Percentiles rank a stretch among this genome's conserved stretches.
These are phyloP conservation scores for Verticillium isaacii DNA, from an alignment of 2,329 filamentous ascomycete genomes.

Conservation along the genomic window DNA sequence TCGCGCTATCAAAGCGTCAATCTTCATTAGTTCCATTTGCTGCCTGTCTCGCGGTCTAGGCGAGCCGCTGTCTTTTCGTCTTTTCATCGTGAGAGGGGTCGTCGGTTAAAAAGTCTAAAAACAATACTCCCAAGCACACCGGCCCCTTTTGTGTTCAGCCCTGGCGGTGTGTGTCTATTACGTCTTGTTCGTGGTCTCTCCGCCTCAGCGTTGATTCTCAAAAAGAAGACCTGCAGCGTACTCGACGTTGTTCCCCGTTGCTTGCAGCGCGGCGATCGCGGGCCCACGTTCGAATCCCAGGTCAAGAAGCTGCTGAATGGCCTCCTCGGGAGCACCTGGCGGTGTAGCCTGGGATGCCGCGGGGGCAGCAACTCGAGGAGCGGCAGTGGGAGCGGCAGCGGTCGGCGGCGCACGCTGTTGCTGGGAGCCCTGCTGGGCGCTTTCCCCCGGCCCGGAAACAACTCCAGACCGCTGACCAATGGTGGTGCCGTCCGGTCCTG, in stretches of 20 bases:
- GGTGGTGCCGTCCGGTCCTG: conserved; percentile 81
- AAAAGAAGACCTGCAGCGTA: conserved; percentile 80
- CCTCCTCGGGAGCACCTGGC: conserved; percentile 50
- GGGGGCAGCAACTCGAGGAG: conserved; percentile 18
- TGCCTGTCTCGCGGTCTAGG: background rate
- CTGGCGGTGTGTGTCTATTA: background rate
- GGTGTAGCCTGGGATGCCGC: conserved; percentile 20
- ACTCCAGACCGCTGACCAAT: conserved; percentile 82
- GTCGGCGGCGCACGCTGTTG: conserved; percentile 19
- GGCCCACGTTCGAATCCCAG: conserved; percentile 74
- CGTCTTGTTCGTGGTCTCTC: background rate
- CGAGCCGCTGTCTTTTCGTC: background rate
- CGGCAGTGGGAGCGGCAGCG: conserved; percentile 15
- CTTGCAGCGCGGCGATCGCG: conserved; percentile 75
- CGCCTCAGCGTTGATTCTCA: conserved; percentile 18
- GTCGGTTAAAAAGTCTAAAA: background rate
- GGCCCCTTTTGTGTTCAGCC: background rate
- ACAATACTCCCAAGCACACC: background rate
- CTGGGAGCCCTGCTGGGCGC: conserved; percentile 17
- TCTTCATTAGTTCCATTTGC: background rate
- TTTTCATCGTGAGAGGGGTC: background rate
- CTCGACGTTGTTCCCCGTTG: conserved; percentile 81
- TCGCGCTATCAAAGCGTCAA: background rate
- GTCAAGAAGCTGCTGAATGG: conserved; percentile 70
- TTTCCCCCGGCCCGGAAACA: conserved; percentile 49